These are phyloP conservation scores for Aspergillus tubingensis DNA, from an alignment of 2,329 filamentous ascomycete species.

Conservation along the genomic window DNA sequence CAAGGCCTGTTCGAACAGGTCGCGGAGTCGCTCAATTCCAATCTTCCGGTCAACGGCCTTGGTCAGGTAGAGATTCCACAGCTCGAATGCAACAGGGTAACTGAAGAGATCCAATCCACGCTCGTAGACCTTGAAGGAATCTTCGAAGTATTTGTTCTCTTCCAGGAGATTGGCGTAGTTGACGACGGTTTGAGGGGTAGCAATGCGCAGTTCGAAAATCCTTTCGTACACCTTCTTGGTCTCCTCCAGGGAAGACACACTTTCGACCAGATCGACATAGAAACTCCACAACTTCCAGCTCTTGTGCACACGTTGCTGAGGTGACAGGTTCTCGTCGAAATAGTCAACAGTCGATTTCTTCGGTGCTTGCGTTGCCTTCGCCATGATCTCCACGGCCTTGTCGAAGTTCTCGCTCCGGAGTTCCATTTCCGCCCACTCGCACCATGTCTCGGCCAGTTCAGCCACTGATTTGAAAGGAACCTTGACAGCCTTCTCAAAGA, in stretches of 20 bases:
- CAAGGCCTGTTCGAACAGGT: constrained; percentile 95
- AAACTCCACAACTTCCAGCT: constrained; percentile 99
- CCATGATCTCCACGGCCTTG: constrained; percentile 91
- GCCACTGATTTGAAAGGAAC: constrained; percentile 98
- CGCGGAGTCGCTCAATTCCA: constrained; percentile 87
- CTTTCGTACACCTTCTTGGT: constrained; percentile 93
- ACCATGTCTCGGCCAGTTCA: constrained; percentile 97
- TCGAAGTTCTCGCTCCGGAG: constrained; percentile 95
- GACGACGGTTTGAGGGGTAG: constrained; percentile 96
- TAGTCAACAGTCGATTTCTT: constrained; percentile 99
- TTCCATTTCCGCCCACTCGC: constrained; percentile 98
- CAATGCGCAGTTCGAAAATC: constrained; percentile 96
- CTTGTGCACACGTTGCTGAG: constrained; percentile 96
- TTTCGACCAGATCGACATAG: constrained; percentile 96
- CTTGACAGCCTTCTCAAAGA: constrained; percentile 97
- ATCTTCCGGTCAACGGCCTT: constrained; percentile 97
- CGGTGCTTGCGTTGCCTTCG: constrained; percentile 93
- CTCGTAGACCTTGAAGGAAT: constrained; percentile 97
- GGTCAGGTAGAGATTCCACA: constrained; percentile 97
- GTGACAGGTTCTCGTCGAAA: constrained; percentile 90
- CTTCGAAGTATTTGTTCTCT: constrained; percentile 92
- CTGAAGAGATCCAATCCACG: constrained; percentile 96
- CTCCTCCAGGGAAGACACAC: constrained; percentile 85
- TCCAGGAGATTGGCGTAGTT: constrained; percentile 97
- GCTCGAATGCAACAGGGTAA: constrained; percentile 95